Base-by-base conservation (phyloP, 2,329 filamentous ascomycete species). In the Blastomyces parvus region DNA sequence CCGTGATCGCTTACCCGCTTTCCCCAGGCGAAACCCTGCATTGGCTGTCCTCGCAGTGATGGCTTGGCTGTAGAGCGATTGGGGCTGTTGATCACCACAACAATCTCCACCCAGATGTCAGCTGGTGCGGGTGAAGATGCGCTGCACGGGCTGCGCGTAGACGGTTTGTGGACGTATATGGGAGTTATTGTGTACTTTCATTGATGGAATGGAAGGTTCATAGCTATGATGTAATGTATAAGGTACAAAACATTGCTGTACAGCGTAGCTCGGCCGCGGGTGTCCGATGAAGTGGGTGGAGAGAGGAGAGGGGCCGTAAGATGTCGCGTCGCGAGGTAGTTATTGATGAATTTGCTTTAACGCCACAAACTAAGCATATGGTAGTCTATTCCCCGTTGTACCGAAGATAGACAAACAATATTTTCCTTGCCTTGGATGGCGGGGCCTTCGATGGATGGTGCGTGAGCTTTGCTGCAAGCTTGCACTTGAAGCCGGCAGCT, bases 61-160 rank as follows among this genome's bases (percentile, higher is more conserved):
- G 25, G 57, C 22, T 59, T 59, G 57, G 57, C 57, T 59, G 30
- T 8, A n/a, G 27, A 59, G 25, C 38, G 57, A 59, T 33, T 17
- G 25, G 56, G 5, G 36, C 14, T n/a, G 57, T 46, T 27, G 57
- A 59, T 59, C 42, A 36, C 22, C 25, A n/a, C 40, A 59, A 48
- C 40, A 59, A 59, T 59, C 56, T 46, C 36, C 56, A 33, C 42
- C 42, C 57, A 48, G 22, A 25, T 42, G 48, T 59, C 27, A 33
- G 56, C 55, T 44, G 36, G 17, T 11, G 19, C 11, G 52, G 13
- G 25, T 9, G 52, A 55, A 36, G 13, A 36, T 2, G 52, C 27
- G 52, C 25, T 19, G 13, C 25, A 27, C 52, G 17, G 52, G 14
- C 14, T 33, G 25, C 52, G 52, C 17, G 52, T 55, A 19, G 14